phyloP scores from a whole-genome alignment of 2,329 filamentous ascomycete genomes.

The Pseudovirgaria hyperparasitica region DNA sequence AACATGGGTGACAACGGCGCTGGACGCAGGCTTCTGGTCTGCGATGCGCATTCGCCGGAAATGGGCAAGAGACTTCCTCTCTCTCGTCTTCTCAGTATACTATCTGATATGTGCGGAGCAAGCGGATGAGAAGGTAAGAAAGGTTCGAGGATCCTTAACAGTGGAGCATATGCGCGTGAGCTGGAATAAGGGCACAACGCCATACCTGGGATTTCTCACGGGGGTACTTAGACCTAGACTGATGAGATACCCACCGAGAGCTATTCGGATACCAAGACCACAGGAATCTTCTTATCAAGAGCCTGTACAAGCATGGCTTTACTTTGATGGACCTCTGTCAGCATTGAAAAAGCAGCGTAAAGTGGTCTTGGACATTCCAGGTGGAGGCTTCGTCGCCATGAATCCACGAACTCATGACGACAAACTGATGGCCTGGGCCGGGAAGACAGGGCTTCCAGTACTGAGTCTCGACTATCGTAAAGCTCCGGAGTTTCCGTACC shows the following conservation, averaged over 20 bases:
- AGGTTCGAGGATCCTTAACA: constrained; percentile 73
- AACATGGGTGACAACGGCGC: constrained; percentile 88
- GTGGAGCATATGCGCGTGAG: constrained; percentile 83
- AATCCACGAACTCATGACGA: constrained; percentile 89
- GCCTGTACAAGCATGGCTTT: constrained; percentile 77
- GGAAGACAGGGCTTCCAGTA: constrained; percentile 75
- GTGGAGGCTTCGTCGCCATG: constrained; percentile 95
- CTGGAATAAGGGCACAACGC: constrained; percentile 90
- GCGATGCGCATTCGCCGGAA: constrained; percentile 81
- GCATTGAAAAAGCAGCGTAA: constrained; percentile 65
- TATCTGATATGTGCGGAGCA: constrained; percentile 88
- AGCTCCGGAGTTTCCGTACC: constrained; percentile 73
- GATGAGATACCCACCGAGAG: constrained; percentile 68
- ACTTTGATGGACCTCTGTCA: constrained; percentile 78
- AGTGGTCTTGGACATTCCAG: constrained; percentile 78
- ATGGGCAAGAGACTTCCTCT: constrained; percentile 70
- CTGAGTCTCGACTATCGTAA: constrained; percentile 86
- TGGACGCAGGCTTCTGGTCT: constrained; percentile 97
- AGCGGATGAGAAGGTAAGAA: constrained; percentile 91
- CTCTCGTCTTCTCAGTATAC: constrained; percentile 74
- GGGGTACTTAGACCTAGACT: constrained; percentile 63
- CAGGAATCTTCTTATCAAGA: constrained; percentile 69
- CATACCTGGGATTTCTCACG: constrained; percentile 66
- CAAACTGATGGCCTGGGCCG: constrained; percentile 84
- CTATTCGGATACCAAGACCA: constrained; percentile 74